Evolutionary conservation across 768 basidiomycete genomes (phyloP), one percentile per base, ranked within the genome.

Genomic region (Russula dissimulans): DNA sequence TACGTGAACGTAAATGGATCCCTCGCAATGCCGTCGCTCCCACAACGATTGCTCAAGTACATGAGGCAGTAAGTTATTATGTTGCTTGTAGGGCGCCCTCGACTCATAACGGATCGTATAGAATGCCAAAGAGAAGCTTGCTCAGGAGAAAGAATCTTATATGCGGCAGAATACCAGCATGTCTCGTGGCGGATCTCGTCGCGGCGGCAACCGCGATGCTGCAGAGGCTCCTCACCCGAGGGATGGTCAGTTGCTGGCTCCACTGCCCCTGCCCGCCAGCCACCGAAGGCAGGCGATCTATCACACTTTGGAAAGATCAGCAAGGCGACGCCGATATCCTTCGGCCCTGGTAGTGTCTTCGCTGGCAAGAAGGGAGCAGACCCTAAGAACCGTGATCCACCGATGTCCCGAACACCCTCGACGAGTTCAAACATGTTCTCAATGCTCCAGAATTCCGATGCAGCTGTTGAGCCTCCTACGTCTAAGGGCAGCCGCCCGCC

Each of bases 111-210:
- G 47, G 44, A 53, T 49, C 46, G 10, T 39, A 4, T 56, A 95
- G 89, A 90, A 86, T 66, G 89, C 88, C 34, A 91, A 89, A 73
- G 91, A 94, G 72, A 88, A 93, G 85, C 89, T 84, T 62, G 87
- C 86, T 12, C 86, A 85, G 70, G 89, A 93, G 71, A 87, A 87
- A 71, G 83, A 84, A 38, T 77, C 77, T 29, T 78, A 76, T 22
- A 85, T 80, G 69, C 87, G 78, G 68, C 84, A 83, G 70, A 77
- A 75, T 5, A n/a, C 55, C 34, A 85, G 81, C 71, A 91, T 95
- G 83, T 94, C 92, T 29, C 87, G 95, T 42, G 87, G 89, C 42
- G 91, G 92, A 42, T 97, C 95, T 57, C 82, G 91, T 55, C 86
- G 93, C 45, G 95, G 94, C 42, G 84, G 82, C 17, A 82, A 89